Evolutionary conservation across 2,329 filamentous ascomycete species (phyloP), one percentile per base, ranked within the genome.

Genomic region (Trichoderma aggressivum): DNA sequence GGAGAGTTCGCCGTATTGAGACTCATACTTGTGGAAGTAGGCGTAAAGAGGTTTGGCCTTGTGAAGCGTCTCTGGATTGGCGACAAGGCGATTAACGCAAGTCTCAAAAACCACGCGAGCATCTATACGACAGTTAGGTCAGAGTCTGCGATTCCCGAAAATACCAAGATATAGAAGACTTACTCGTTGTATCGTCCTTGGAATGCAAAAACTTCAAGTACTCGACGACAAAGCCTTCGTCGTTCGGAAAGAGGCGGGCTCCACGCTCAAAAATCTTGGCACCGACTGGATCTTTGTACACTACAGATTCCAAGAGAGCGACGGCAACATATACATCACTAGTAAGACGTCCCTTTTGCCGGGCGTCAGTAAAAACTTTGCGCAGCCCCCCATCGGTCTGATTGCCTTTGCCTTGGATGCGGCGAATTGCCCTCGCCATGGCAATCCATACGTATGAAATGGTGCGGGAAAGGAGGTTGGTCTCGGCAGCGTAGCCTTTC

Each of bases 191-290:
- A 81, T 99, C 96, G 76, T 97, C 95, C 79, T 93, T 94, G 14
- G 92, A 91, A 76, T 98, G 92, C 72, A 99, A 84, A 81, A 97
- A 96, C 83, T 97, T 98, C 76, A 99, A 86, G 80, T 99, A 98
- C 81, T 98, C 94, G 65, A 99, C 87, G 74, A 97, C 94, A 81
- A 98, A 98, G 71, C 90, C 87, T 79, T 97, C 94, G 77, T 98
- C 95, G 62, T 97, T 93, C 0, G 95, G 95, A 78, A 98, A 99
- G 14, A 99, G 85, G 78, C 94, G 96, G 74, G 95, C 90, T 24
- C 96, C 96, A 59, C 95, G 92, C 79, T 99, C 96, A 75, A 98
- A 97, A 72, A 99, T 98, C 82, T 96, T 98, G 56, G 92, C 93
- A 1, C 94, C 95, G 0, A 96, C 93, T 0, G 91, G 89, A 77